Conservation (phyloP, 805 yeast species). For the Ogataea glucozyma region DNA sequence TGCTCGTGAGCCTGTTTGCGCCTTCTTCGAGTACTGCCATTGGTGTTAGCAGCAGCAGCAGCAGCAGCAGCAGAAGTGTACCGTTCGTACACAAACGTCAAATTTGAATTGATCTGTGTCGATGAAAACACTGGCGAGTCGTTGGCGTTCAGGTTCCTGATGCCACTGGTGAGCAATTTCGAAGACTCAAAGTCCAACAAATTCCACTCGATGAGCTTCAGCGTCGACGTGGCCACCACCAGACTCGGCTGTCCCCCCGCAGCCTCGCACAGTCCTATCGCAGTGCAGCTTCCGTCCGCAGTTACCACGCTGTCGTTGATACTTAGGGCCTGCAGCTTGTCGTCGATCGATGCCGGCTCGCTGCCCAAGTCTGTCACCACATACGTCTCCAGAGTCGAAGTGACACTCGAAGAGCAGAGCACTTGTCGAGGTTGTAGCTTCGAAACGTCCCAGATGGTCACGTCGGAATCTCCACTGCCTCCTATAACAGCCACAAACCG, state of each 20-base stretch:
- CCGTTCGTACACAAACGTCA: slow-evolving; percentile 45
- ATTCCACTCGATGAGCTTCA: slow-evolving; percentile 41
- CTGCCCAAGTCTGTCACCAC: slow-evolving; percentile 26
- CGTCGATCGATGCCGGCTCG: slow-evolving; percentile 25
- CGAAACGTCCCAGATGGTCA: slow-evolving; percentile 77
- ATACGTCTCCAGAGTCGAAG: slow-evolving; percentile 29
- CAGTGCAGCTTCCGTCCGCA: slow-evolving; percentile 29
- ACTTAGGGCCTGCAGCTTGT: slow-evolving; percentile 22
- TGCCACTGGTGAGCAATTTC: slow-evolving; percentile 29
- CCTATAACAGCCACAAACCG: slow-evolving; percentile 61
- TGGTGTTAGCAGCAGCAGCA: too few relatives aligned
- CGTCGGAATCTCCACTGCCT: slow-evolving; percentile 59
- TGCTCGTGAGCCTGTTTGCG: slow-evolving; percentile 36
- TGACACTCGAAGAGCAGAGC: slow-evolving; percentile 27
- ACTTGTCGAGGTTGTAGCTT: slow-evolving; percentile 50
- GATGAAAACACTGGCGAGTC: slow-evolving; percentile 26
- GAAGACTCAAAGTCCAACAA: slow-evolving; percentile 36
- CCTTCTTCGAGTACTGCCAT: too few relatives aligned
- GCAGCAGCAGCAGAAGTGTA: too few relatives aligned
- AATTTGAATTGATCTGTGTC: slow-evolving; percentile 40
- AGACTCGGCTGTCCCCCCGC: slow-evolving; percentile 14
- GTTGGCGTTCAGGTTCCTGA: slow-evolving; percentile 8
- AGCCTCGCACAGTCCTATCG: slow-evolving; percentile 19
- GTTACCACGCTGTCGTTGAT: slow-evolving; percentile 14
- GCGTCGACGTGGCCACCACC: slow-evolving; percentile 20